Evolutionary conservation across 2,329 filamentous ascomycete genomes (phyloP), one percentile per base, ranked within the genome.

Genomic region (Colletotrichum cuscutae): DNA sequence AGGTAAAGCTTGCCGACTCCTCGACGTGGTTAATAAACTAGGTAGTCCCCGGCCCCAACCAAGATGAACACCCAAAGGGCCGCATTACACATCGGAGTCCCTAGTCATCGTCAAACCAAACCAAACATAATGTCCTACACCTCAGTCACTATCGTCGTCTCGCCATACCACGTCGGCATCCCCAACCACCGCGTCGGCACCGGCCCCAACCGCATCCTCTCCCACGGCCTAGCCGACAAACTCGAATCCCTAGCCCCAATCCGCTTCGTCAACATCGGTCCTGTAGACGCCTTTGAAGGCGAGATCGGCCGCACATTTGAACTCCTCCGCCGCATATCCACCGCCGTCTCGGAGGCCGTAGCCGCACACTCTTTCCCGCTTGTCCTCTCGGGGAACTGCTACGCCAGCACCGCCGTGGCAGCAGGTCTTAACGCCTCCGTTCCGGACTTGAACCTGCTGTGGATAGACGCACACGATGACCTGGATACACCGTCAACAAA

Each of bases 381-480:
- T 7, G 65, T 85, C 5, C 76, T 85, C 0, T 80, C 84, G 0
- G 83, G 82, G 0, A 84, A 85, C 67, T 85, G 82, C 74, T 80
- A 79, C 70, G 77, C 80, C 9, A 81, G 77, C 30, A 81, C 80
- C 0, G 83, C 80, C 3, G 81, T 81, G 0, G 80, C 80, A 1
- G 83, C 82, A 4, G 83, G 84, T 0, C 65, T 84, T 5, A 61
- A 67, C 12, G 61, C 35, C 3, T 69, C 75, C 2, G 64, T 46
- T 6, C 32, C 61, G 5, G 30, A 58, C 11, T 26, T 71, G 19
- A 65, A 68, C 2, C 24, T 73, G 15, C 28, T 69, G 0, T 85
- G 83, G 77, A 84, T 86, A 61, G 84, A 86, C 59, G 84, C 83
- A 3, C 84, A 86, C 58, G 83, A 85, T 63, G 83, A 86, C 67